A percentile compares a stretch with the other conserved stretches of the same genome.
Conservation (phyloP, 108 stramenopile species). For the Cyclotella atomus region DNA sequence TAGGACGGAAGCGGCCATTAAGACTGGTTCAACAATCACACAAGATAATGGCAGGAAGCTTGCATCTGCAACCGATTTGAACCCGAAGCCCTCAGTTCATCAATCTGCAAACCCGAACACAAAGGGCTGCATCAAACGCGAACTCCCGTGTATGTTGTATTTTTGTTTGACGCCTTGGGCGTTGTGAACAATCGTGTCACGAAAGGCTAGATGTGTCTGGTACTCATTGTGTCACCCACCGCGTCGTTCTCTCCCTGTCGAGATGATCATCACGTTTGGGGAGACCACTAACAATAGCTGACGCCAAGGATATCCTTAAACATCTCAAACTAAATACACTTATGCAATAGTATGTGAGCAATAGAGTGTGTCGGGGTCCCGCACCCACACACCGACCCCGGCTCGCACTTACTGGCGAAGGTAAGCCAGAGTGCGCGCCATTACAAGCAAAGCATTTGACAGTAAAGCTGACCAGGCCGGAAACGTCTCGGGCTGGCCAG, state of each 20-base stretch:
- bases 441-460: background rate
- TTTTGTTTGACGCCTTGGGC: too few relatives aligned
- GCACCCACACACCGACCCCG: background rate
- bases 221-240: background rate
- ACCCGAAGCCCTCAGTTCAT: background rate
- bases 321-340: background rate
- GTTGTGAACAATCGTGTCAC: too few relatives aligned
- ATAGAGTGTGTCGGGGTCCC: background rate
- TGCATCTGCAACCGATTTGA: background rate
- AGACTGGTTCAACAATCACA: background rate
- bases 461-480: background rate
- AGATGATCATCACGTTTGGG: background rate
- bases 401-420: background rate
- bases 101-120: background rate
- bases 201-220: too few relatives aligned
- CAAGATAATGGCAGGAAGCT: background rate
- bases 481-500: constrained; percentile 3
- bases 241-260: background rate
- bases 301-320: too few relatives aligned
- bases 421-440: background rate
- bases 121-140: background rate
- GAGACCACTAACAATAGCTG: too few relatives aligned
- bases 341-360: background rate
- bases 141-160: background rate
- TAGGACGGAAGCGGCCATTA: too few relatives aligned